Evolutionary conservation across 768 basidiomycete genomes (phyloP), one percentile per base, ranked within the genome.

Genomic region (Boletellus emodensis): DNA sequence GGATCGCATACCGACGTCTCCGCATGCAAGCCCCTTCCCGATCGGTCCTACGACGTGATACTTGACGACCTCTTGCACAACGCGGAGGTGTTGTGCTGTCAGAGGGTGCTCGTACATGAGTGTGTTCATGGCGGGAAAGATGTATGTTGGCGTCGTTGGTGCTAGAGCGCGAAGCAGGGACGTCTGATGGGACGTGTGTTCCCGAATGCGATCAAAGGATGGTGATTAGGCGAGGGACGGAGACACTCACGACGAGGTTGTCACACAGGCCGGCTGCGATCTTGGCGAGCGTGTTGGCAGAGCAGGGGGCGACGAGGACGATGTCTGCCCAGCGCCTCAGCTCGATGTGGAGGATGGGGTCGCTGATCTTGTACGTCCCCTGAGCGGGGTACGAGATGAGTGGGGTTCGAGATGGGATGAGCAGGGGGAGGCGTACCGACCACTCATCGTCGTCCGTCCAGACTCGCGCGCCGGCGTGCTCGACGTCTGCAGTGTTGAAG

Each of bases 51-150:
- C 75, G 14, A 98, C 77, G 20, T 80, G 71, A 63, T 98, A 99
- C 12, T 79, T 76, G 10, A 97, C 77, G 36, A 88, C 77, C 1
- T 94, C 87, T 24, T 74, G 75, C 6, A 95, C 77, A 35, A 87
- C 62, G 20, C 82, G 78, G 38, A 98, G 69, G 62, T 99, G 96
- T 55, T 87, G 81, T 1, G 81, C 79, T 0, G 94, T 97, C 39
- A 98, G 76, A 17, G 93, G 93, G 64, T 98, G 94, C 52, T 89
- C 83, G 63, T 90, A 98, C 95, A 99, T 99, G 57, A 91, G 75
- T 3, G 96, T 98, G 67, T 99, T 99, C 95, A 98, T 99, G 0
- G 95, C 96, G 2, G 95, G 95, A 63, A 94, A 98, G 34, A 97
- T 69, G 61, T 87, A 92, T 7, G 91, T 93, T 7, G 89, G 88